Percentiles rank a stretch among this genome's conserved stretches.
Evolutionary conservation across 208 protist genomes (phyloP).

Genomic region (Tetramitus jugosus): DNA sequence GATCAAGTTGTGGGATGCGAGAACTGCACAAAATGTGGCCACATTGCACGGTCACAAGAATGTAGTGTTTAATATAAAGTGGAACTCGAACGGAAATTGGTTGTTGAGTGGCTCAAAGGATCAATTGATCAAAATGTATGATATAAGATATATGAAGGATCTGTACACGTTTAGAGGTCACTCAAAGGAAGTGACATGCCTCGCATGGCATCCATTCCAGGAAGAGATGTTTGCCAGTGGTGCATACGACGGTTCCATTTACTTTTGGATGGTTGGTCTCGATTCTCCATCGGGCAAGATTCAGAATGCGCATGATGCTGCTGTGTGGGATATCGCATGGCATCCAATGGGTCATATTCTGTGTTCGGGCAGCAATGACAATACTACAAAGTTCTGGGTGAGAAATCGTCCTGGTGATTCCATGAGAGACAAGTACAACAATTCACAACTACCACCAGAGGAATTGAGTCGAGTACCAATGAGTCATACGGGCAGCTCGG

Average conservation of each 20-base stretch:
- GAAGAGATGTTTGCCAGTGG: slow-evolving; percentile 62
- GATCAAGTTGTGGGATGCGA: slow-evolving; percentile 74
- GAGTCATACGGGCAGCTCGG: no score
- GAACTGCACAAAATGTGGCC: slow-evolving; percentile 38
- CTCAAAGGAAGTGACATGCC: slow-evolving; percentile 52
- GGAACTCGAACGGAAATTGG: slow-evolving; percentile 66
- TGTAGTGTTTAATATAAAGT: slow-evolving; percentile 48
- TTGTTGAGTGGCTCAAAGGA: slow-evolving; percentile 53
- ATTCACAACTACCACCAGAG: no score
- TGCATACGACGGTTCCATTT: slow-evolving; percentile 56
- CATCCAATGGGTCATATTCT: slow-evolving; percentile 78
- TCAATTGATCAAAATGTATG: slow-evolving; percentile 57
- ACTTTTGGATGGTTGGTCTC: slow-evolving; percentile 61
- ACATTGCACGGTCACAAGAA: slow-evolving; percentile 61
- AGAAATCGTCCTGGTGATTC: slow-evolving; percentile 15
- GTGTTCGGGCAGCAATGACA: background rate
- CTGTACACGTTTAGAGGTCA: slow-evolving; percentile 65
- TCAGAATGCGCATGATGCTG: slow-evolving; percentile 52
- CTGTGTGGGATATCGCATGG: slow-evolving; percentile 64
- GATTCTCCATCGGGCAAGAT: slow-evolving; percentile 25
- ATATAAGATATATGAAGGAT: slow-evolving; percentile 61
- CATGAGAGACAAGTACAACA: slow-evolving; percentile 18
- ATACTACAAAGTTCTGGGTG: slow-evolving; percentile 18
- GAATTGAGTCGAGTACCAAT: no score
- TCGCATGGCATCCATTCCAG: slow-evolving; percentile 69